Percentiles rank a stretch among this genome's conserved stretches.
Evolutionary conservation across 257 asterid genomes (phyloP).

Genomic region (Nicotiana tabacum): DNA sequence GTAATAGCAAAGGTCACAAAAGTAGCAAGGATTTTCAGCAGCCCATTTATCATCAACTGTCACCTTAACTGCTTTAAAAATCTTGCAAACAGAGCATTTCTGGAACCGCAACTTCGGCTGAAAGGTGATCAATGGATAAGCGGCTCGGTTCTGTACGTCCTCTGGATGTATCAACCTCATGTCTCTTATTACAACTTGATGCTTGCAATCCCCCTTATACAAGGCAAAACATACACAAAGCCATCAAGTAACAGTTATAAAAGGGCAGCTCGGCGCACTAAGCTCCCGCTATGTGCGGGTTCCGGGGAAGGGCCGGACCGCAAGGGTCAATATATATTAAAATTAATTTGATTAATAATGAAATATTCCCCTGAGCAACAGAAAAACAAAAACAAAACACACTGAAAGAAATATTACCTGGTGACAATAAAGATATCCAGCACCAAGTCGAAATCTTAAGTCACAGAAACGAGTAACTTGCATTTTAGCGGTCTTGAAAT

Average conservation of each 20-base stretch:
- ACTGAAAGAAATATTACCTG: constrained; percentile 43
- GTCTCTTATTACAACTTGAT: constrained; percentile 65
- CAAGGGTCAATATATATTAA: no score
- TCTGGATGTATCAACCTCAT: constrained; percentile 77
- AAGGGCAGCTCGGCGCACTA: no score
- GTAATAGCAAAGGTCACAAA: constrained; percentile 85
- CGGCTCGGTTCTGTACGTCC: constrained; percentile 74
- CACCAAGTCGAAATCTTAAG: constrained; percentile 68
- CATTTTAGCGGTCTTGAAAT: constrained; percentile 57
- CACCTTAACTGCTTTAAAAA: constrained; percentile 62
- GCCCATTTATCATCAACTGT: constrained; percentile 93
- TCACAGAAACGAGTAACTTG: constrained; percentile 67
- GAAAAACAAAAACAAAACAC: background rate
- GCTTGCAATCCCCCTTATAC: constrained; percentile 79
- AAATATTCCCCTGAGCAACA: background rate
- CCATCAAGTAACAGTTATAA: background rate
- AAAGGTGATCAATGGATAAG: constrained; percentile 55
- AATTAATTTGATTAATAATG: background rate
- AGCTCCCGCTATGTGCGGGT: no score
- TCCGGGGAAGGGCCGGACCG: no score
- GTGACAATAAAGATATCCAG: constrained; percentile 86
- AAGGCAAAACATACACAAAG: background rate
- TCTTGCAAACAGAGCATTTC: constrained; percentile 85
- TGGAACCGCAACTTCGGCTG: constrained; percentile 44
- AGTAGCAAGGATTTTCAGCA: constrained; percentile 67